These are phyloP conservation scores for Ormosia semicastrata DNA, from an alignment of 306 rosid genomes.

Conservation along the genomic window DNA sequence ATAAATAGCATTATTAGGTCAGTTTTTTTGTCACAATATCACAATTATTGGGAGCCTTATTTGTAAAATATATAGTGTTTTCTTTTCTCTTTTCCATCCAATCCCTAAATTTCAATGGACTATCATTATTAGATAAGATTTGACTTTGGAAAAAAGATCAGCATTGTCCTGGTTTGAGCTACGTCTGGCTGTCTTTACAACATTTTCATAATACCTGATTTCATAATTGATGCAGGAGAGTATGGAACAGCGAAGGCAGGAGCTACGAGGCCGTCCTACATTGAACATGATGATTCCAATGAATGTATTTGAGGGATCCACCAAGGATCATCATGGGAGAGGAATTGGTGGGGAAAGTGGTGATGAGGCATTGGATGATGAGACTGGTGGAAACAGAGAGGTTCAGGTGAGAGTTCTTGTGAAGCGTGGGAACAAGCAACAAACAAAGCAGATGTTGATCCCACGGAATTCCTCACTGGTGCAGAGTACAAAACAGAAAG, in stretches of 20 bases:
- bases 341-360: conserved; percentile 86
- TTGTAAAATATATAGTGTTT: background rate
- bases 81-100: background rate
- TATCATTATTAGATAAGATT: background rate
- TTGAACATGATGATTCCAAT: conserved; percentile 96
- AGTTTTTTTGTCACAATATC: background rate
- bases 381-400: conserved; percentile 72
- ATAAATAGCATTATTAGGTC: background rate
- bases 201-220: background rate
- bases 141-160: background rate
- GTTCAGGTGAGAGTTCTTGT: conserved; percentile 97
- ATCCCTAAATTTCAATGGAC: conserved; percentile 5
- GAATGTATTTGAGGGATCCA: conserved; percentile 87
- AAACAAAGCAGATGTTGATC: conserved; percentile 91
- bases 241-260: conserved; percentile 93
- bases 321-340: conserved; percentile 85
- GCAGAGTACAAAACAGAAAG: conserved; percentile 97
- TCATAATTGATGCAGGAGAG: conserved; percentile 73
- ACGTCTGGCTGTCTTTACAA: conserved; percentile 8
- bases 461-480: conserved; percentile 89
- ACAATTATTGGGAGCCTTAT: background rate
- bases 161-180: background rate
- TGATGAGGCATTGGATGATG: conserved; percentile 81
- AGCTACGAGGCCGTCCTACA: conserved; percentile 84
- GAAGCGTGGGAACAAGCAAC: conserved; percentile 99